A percentile compares a stretch with the other conserved stretches of the same genome.
These are phyloP conservation scores for Hymenotorrendiella dingleyae DNA, from an alignment of 2,329 filamentous ascomycete species.

Conservation along the genomic window DNA sequence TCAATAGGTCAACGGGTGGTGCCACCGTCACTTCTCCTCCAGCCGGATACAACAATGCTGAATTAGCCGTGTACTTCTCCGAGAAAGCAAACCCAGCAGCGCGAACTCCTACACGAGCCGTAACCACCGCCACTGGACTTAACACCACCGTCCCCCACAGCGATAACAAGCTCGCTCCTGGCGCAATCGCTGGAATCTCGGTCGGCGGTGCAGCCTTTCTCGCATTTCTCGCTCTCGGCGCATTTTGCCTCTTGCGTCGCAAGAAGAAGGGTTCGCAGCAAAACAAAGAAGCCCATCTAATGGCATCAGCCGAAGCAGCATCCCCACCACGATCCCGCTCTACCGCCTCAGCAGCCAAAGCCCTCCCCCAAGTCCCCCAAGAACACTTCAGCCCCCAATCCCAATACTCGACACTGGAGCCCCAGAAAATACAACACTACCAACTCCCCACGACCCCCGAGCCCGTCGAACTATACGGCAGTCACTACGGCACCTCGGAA, in stretches of 20 bases:
- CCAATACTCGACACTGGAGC: neutral
- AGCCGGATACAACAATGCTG: conserved; percentile 42
- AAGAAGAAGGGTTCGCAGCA: no score
- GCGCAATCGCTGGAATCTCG: conserved; percentile 40
- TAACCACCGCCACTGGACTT: conserved; percentile 10
- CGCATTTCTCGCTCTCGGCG: conserved; percentile 25
- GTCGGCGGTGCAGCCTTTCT: conserved; percentile 33
- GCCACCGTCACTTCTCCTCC: conserved; percentile 47
- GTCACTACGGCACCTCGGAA: conserved; percentile 1
- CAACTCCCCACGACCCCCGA: conserved; percentile 7
- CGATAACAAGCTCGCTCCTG: conserved; percentile 27
- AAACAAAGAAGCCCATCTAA: no score
- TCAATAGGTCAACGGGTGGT: conserved; percentile 39
- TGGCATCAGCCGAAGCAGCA: no score
- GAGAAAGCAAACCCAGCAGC: conserved; percentile 40
- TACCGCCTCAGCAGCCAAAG: neutral
- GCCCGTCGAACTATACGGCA: conserved; percentile 8
- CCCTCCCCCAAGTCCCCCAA: neutral
- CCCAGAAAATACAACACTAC: conserved; percentile 2
- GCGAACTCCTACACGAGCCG: conserved; percentile 44
- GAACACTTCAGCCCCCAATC: conserved; percentile 5
- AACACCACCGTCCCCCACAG: conserved; percentile 20
- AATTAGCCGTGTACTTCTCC: conserved; percentile 48
- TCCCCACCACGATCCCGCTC: neutral
- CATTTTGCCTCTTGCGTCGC: conserved; percentile 30